Percentiles rank a stretch among this genome's conserved stretches.
These are phyloP conservation scores for Vaccinium vitisidaea DNA, from an alignment of 148 eudicot species.

Conservation along the genomic window DNA sequence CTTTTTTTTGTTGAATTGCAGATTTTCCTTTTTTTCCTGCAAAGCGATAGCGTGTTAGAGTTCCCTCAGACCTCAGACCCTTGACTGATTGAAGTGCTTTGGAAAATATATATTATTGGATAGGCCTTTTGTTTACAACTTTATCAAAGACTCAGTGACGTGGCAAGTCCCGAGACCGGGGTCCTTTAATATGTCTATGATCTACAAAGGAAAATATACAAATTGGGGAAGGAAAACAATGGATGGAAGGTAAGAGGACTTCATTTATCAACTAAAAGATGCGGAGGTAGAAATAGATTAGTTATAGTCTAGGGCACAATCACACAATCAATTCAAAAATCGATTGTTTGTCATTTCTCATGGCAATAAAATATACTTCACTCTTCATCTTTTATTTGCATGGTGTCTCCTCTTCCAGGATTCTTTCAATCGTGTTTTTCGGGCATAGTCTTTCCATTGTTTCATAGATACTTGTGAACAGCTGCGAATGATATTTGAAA, in stretches of 20 bases:
- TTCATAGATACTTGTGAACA: not conserved
- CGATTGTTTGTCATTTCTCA: not conserved
- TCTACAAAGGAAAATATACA: not conserved
- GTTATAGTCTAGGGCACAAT: not conserved
- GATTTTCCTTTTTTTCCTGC: not conserved
- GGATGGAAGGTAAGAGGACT: not conserved
- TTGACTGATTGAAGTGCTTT: too few species aligned
- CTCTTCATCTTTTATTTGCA: not conserved
- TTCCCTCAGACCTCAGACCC: too few species aligned
- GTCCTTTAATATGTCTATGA: not conserved
- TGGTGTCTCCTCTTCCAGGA: not conserved
- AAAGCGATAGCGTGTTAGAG: not conserved
- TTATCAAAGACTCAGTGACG: too few species aligned
- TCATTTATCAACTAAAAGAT: not conserved
- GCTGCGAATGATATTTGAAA: not conserved
- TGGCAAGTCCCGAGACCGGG: too few species aligned
- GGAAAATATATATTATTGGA: too few species aligned
- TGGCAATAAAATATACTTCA: not conserved
- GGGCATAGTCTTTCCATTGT: not conserved
- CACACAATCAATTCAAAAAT: not conserved
- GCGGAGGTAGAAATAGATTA: not conserved
- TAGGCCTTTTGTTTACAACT: too few species aligned
- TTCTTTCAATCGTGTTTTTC: not conserved
- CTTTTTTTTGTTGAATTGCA: not conserved
- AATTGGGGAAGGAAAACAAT: not conserved